phyloP scores from a whole-genome alignment of 257 asterid genomes.

The Thymus mandschuricus region DNA sequence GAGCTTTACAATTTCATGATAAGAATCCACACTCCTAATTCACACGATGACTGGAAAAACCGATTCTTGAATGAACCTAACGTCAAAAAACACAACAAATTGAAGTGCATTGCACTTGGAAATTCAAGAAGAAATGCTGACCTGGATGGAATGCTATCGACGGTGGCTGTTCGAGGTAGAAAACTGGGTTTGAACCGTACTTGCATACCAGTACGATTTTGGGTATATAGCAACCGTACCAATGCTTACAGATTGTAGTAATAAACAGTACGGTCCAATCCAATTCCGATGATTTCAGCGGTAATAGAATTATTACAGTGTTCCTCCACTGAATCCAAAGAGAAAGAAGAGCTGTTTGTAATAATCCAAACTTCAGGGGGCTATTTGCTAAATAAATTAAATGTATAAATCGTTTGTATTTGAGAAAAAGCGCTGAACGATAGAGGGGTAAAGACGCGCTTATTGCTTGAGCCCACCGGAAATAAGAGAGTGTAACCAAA shows the following conservation, averaged over 20 bases:
- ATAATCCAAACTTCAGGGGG: neutral
- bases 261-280: too few species aligned
- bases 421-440: too few species aligned
- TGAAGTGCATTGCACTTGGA: conserved; percentile 3
- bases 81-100: neutral
- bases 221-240: neutral
- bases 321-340: too few species aligned
- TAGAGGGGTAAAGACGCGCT: neutral
- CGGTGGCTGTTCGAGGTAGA: neutral
- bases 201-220: neutral
- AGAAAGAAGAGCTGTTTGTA: neutral
- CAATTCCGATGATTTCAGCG: too few species aligned
- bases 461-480: conserved; percentile 13
- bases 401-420: too few species aligned
- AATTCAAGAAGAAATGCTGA: conserved; percentile 8
- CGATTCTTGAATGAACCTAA: neutral
- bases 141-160: conserved; percentile 16
- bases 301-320: too few species aligned
- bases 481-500: conserved; percentile 22
- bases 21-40: neutral
- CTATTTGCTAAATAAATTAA: neutral
- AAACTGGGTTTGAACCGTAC: neutral
- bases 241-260: too few species aligned
- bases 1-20: too few species aligned
- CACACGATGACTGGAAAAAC: neutral